Evolutionary conservation across 2,329 filamentous ascomycete genomes (phyloP), one percentile per base, ranked within the genome.

Genomic region (Aspergillus novofumigatus): DNA sequence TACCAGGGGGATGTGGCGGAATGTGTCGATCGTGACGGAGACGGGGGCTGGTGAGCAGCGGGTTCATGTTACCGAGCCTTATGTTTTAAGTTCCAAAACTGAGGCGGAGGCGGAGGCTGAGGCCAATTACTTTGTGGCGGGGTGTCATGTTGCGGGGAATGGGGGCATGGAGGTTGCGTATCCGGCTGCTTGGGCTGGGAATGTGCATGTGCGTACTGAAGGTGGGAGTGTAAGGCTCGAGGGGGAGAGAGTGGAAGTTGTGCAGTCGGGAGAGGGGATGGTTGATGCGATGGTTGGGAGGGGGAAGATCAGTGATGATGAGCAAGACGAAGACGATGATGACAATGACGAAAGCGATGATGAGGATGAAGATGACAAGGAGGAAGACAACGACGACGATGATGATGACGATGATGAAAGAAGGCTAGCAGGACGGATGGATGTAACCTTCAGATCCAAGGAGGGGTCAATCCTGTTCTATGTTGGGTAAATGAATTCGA

Each of bases 341-440:
- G n/a, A 21, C 4, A 6, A 44, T n/a, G 41, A 44, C 1, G 41
- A n/a, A 8, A n/a, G n/a, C 6, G 8, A 41, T 17, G 38, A 41
- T 20, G 38, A 42, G 17, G 21, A 45, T 23, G 42, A 52, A 38
- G 17, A 80, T 56, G 45, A 67, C 49, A n/a, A 65, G 62, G 4
- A 73, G 57, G 10, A 72, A 51, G 3, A 60, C 53, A 55, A 77
- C 78, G 4, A 81, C 69, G 1, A 77, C 72, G n/a, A 81, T 70
- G 14, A 80, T 69, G 0, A 73, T 70, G 51, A 79, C 73, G 21
- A 78, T 69, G 20, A 45, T 6, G 20, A 45, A 6, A 20, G 10
- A 45, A 10, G 21, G 3, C 11, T 4, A 4, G n/a, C 2, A 45
- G 21, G 21, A 20, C 8, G n/a, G 21, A 45, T 45, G 42, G 42